phyloP scores from a whole-genome alignment of 495 filamentous ascomycete species.

The Mycothermus thermophilus region DNA sequence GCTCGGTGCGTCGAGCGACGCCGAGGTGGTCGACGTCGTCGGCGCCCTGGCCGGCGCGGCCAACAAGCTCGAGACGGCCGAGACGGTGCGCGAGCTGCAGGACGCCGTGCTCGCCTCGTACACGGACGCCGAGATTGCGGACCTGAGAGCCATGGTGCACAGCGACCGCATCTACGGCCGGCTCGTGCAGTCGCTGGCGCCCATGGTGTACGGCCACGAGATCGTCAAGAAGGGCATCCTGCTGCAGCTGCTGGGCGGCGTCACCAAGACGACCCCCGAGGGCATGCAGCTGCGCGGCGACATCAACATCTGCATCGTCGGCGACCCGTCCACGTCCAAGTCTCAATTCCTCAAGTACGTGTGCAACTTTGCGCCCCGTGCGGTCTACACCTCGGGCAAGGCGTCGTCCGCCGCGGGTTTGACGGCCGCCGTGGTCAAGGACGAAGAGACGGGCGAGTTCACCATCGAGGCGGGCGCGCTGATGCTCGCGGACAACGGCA shows the following conservation, averaged over 20 bases:
- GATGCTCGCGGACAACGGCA: slow-evolving; percentile 94
- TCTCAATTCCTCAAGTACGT: slow-evolving; percentile 98
- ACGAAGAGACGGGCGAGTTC: slow-evolving; percentile 96
- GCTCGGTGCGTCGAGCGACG: slow-evolving; percentile 36
- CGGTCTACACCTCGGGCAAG: slow-evolving; percentile 96
- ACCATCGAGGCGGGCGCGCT: slow-evolving; percentile 97
- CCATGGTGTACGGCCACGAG: slow-evolving; percentile 93
- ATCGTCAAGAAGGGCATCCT: slow-evolving; percentile 96
- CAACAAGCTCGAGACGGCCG: slow-evolving; percentile 47
- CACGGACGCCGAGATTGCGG: slow-evolving; percentile 72
- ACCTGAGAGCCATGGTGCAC: slow-evolving; percentile 84
- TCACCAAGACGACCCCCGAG: slow-evolving; percentile 79
- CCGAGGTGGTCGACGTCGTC: slow-evolving; percentile 51
- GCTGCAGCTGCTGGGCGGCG: slow-evolving; percentile 83
- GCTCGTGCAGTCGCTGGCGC: slow-evolving; percentile 90
- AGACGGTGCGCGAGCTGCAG: slow-evolving; percentile 71
- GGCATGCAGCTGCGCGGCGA: slow-evolving; percentile 90
- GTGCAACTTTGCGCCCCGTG: slow-evolving; percentile 85
- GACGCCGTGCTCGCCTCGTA: slow-evolving; percentile 74
- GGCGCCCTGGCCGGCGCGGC: slow-evolving; percentile 54
- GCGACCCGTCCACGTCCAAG: slow-evolving; percentile 95
- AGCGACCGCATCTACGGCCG: slow-evolving; percentile 87
- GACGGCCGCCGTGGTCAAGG: slow-evolving; percentile 92
- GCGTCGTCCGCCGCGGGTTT: slow-evolving; percentile 95
- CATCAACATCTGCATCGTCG: slow-evolving; percentile 97